A percentile compares a stretch with the other conserved stretches of the same genome.
Evolutionary conservation across 2,329 filamentous ascomycete genomes (phyloP).

Genomic region (Xylaria sp.): DNA sequence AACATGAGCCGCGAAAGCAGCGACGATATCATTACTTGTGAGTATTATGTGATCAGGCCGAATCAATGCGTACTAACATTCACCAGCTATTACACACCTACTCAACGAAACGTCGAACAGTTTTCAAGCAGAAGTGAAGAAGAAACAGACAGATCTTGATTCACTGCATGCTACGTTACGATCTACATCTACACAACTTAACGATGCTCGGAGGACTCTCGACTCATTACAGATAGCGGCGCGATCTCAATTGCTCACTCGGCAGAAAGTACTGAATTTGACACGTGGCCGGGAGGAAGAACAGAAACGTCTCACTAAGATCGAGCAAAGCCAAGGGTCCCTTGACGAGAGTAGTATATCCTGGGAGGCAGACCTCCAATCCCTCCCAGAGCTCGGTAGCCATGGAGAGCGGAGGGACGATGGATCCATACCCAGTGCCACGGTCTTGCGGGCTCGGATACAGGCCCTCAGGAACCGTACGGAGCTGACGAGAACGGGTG

Average conservation of each 20-base stretch:
- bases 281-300: conserved; percentile 78
- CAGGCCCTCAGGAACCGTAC: conserved; percentile 78
- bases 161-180: conserved; percentile 83
- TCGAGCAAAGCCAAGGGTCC: conserved; percentile 58
- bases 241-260: conserved; percentile 71
- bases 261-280: conserved; percentile 82
- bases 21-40: conserved; percentile 82
- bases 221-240: conserved; percentile 76
- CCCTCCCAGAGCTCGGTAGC: conserved; percentile 54
- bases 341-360: conserved; percentile 57
- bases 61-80: conserved; percentile 5
- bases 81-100: conserved; percentile 80
- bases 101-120: conserved; percentile 81
- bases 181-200: conserved; percentile 80
- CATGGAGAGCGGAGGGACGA: conserved; percentile 51
- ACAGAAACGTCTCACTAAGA: conserved; percentile 62
- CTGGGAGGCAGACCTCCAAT: conserved; percentile 67
- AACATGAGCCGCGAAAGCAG: conserved; percentile 76
- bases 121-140: conserved; percentile 82
- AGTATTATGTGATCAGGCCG: conserved; percentile 53
- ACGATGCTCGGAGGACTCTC: conserved; percentile 78
- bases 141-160: conserved; percentile 87
- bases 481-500: conserved; percentile 72
- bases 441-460: conserved; percentile 73
- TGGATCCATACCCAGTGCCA: conserved; percentile 65